Conservation (phyloP, 2,329 filamentous ascomycete species). For the Zymoseptoria pseudotritici region DNA sequence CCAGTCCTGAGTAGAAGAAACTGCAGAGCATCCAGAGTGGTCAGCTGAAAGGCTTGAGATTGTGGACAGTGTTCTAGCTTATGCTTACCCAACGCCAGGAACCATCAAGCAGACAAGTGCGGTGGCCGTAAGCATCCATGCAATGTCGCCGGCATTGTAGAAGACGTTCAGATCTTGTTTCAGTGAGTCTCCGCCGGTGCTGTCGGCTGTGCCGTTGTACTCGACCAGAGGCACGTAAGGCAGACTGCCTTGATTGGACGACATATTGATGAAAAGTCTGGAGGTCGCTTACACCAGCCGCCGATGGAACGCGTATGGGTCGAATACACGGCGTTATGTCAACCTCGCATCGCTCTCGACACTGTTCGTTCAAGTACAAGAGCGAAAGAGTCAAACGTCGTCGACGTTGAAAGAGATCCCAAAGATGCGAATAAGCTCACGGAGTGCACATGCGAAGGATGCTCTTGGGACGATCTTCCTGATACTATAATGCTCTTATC, state of each 20-base stretch:
- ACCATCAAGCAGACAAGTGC: constrained; percentile 88
- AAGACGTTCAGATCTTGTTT: constrained; percentile 71
- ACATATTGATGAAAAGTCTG: neutral
- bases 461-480: neutral
- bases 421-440: neutral
- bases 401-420: neutral
- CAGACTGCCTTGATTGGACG: neutral
- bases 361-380: neutral
- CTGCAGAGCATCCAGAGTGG: constrained; percentile 33
- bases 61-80: neutral
- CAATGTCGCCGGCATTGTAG: constrained; percentile 79
- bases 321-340: neutral
- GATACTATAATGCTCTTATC: neutral
- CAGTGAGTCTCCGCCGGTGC: constrained; percentile 59
- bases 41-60: neutral
- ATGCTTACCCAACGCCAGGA: constrained; percentile 65
- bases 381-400: neutral
- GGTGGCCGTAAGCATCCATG: constrained; percentile 69
- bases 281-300: no score
- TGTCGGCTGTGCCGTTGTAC: constrained; percentile 55
- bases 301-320: no score
- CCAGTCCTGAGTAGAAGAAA: constrained; percentile 90
- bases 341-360: neutral
- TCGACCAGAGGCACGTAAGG: constrained; percentile 25
- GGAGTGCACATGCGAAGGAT: neutral